Base-by-base conservation (phyloP, 2,329 filamentous ascomycete species). In the Ophioceras dolichostomum region DNA sequence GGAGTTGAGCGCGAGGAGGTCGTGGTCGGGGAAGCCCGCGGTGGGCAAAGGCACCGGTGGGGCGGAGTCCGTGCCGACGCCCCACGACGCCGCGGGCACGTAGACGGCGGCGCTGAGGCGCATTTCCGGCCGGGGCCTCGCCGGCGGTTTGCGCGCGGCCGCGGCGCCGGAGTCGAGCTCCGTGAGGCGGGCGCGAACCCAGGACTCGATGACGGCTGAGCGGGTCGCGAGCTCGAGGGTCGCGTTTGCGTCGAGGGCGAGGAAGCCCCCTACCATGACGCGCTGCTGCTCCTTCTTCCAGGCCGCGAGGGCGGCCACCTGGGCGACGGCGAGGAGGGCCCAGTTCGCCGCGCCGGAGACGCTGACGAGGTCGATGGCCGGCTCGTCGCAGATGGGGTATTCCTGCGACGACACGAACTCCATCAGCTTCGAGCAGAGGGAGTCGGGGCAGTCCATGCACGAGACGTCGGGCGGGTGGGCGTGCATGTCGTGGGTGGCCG, bases 291-390 rank as follows among this genome's bases (percentile, higher is more conserved):
- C 53, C 45, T 65, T 64, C 53, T 76, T 79, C 65, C 68, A 75
- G 1, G 64, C 59, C 36, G 72, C 64, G 6, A 80, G 58, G 1
- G 60, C 51, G 12, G 72, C 59, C 33, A 74, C 65, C 16, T 73
- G 64, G 10, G 65, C 67, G 31, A 80, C 62, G n/a, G 64, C 55
- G 32, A 69, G 53, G 32, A 79, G 45, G 1, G 65, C 64, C 69
- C 70, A 73, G 49, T 76, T 78, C 32, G 70, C 57, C 41, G 72
- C 61, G 2, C 75, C 74, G 29, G 71, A 53, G 34, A 73, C 65
- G 22, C 67, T 62, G 34, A 68, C 64, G 38, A 77, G 57, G 36
- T 58, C 56, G 39, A 59, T 45, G 4, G 19, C 9, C 10, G 31
- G 4, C 16, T 16, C 9, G 17, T 30, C 34, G 2, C 12, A 18